Evolutionary conservation across 2,329 filamentous ascomycete genomes (phyloP), one percentile per base, ranked within the genome.

Genomic region (Atkinsonella hypoxylon): DNA sequence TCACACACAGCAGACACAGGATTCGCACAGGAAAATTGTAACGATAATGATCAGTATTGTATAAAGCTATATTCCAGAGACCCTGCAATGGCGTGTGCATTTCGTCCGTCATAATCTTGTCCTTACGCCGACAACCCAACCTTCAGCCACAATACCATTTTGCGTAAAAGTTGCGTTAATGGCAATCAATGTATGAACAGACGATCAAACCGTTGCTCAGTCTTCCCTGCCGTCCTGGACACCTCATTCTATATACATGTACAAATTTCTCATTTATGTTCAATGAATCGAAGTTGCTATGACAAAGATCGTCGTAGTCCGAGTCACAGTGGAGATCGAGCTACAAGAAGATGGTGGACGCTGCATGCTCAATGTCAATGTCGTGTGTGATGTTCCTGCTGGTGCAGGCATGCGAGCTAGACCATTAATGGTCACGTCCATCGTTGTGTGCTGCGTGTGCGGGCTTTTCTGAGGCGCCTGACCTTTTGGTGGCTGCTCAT

Each of bases 241-340:
- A 32, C 18, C 34, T 45, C 18, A 10, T 20, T 41, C 41, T 18
- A 48, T 55, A 51, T 47, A 51, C 53, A 58, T 59, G 53, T 57
- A 55, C 55, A 49, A 45, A 34, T 52, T 48, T 47, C 30, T 49
- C 41, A 46, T 17, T 32, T 50, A 56, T 57, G 49, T 55, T 57
- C 56, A 59, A 38, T 42, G 46, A 45, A 48, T 52, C 39, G 42
- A 22, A 50, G 49, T 50, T 42, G 49, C 52, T 13, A 55, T 56
- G 44, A 56, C 51, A 26, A 53, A 57, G 32, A 58, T 30, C 4
- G 60, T 59, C 22, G 53, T 55, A 12, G 58, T 61, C 38, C 50
- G 49, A 9, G 56, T 53, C 11, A 58, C 45, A 6, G 55, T 58
- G 42, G 52, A 56, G 42, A 49, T 41, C 15, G 47, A 48, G 30